Conservation (phyloP, 2,329 filamentous ascomycete species). For the Calcarisporium arbuscula region DNA sequence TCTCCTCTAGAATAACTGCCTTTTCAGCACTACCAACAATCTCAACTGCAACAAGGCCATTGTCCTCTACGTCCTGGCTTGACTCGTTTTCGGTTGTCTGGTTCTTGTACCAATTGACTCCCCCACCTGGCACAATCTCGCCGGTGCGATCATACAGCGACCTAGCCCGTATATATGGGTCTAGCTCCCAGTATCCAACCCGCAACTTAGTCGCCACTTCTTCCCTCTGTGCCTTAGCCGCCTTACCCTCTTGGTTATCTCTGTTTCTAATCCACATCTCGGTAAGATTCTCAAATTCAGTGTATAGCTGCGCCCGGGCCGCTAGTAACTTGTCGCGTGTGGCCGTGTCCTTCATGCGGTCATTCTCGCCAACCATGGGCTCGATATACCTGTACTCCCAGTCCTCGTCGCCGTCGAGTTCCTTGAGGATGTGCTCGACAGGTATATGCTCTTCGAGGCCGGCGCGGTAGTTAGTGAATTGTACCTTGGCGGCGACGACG, state of each 20-base stretch:
- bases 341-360: slow-evolving; percentile 36
- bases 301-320: slow-evolving; percentile 45
- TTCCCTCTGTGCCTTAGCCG: slow-evolving; percentile 30
- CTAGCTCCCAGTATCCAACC: slow-evolving; percentile 63
- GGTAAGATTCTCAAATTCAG: slow-evolving; percentile 53
- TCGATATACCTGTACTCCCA: slow-evolving; percentile 63
- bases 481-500: slow-evolving; percentile 65
- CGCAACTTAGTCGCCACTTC: slow-evolving; percentile 44
- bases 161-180: slow-evolving; percentile 59
- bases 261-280: slow-evolving; percentile 51
- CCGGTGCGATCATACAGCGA: slow-evolving; percentile 60
- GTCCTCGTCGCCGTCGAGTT: slow-evolving; percentile 53
- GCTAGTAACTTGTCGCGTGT: slow-evolving; percentile 41
- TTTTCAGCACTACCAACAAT: too few species aligned
- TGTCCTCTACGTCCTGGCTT: too few species aligned
- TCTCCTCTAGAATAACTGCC: too few species aligned
- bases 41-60: too few species aligned
- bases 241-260: slow-evolving; percentile 13
- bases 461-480: slow-evolving; percentile 58
- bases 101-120: too few species aligned
- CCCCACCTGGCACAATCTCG: too few species aligned
- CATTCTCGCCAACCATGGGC: slow-evolving; percentile 53
- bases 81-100: too few species aligned
- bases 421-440: slow-evolving; percentile 55
- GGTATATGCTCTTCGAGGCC: slow-evolving; percentile 58